Evolutionary conservation across 129 eudicot genomes (phyloP).

Genomic region (Pseudognaphalium luteoalbum): DNA sequence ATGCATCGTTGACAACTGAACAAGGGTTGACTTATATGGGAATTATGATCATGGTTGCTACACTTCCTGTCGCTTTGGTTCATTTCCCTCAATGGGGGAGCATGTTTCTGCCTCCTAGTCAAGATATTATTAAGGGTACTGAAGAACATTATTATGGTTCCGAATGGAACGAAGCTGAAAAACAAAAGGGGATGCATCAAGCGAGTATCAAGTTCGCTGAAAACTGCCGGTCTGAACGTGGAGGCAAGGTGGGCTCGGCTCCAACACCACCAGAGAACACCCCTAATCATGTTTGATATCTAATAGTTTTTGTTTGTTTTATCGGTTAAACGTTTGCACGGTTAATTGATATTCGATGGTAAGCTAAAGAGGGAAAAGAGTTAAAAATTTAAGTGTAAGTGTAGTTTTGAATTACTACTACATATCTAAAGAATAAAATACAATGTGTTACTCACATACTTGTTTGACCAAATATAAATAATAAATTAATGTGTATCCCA

Average conservation of each 20-base stretch:
- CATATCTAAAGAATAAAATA: no score
- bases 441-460: no score
- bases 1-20: conserved; percentile 47
- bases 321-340: background rate
- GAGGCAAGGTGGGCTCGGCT: conserved; percentile 49
- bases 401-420: no score
- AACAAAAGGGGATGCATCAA: conserved; percentile 64
- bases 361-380: no score
- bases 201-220: conserved; percentile 77
- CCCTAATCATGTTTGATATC: conserved; percentile 49
- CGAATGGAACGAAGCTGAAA: conserved; percentile 74
- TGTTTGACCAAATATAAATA: no score
- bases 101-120: conserved; percentile 53
- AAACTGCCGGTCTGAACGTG: conserved; percentile 72
- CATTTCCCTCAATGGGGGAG: conserved; percentile 87
- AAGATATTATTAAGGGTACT: conserved; percentile 39
- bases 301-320: background rate
- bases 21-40: conserved; percentile 68
- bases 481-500: no score
- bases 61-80: conserved; percentile 54
- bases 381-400: no score
- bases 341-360: background rate
- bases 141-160: conserved; percentile 56
- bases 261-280: conserved; percentile 54
- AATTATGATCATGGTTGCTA: conserved; percentile 52